These are phyloP conservation scores for Leccinum olivaceoglutinosum DNA, from an alignment of 1,284 basidiomycete genomes.

Conservation along the genomic window DNA sequence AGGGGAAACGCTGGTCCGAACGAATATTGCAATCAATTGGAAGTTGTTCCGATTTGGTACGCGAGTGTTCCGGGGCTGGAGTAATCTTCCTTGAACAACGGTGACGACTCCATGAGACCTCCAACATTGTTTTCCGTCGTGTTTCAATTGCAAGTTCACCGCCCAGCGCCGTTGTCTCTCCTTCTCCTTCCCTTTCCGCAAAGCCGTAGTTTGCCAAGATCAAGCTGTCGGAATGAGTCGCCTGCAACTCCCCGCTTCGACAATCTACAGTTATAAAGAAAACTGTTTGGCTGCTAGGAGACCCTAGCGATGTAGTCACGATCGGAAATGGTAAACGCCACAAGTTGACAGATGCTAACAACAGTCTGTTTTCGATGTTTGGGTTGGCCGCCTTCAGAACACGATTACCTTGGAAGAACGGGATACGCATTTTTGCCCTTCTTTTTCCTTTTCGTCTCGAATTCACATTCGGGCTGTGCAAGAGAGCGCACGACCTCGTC, in stretches of 20 bases:
- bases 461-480: conserved; percentile 1
- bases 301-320: neutral
- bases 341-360: conserved; percentile 1
- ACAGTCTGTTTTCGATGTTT: neutral
- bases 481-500: neutral
- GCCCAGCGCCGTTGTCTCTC: neutral
- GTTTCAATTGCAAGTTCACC: neutral
- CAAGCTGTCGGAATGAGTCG: neutral
- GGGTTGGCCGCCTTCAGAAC: neutral
- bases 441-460: neutral
- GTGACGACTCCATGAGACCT: neutral
- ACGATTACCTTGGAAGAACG: conserved; percentile 1
- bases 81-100: neutral
- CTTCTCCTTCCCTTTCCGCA: neutral
- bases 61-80: neutral
- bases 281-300: neutral
- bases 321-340: conserved; percentile 6
- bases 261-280: conserved; percentile 1
- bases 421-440: neutral
- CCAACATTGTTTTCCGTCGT: neutral
- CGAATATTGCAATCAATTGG: neutral
- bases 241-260: neutral
- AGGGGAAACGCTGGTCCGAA: neutral
- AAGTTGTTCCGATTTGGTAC: neutral
- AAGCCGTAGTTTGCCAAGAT: neutral